Evolutionary conservation across 2,329 filamentous ascomycete genomes (phyloP), one percentile per base, ranked within the genome.

Genomic region (Curvularia spicifera): DNA sequence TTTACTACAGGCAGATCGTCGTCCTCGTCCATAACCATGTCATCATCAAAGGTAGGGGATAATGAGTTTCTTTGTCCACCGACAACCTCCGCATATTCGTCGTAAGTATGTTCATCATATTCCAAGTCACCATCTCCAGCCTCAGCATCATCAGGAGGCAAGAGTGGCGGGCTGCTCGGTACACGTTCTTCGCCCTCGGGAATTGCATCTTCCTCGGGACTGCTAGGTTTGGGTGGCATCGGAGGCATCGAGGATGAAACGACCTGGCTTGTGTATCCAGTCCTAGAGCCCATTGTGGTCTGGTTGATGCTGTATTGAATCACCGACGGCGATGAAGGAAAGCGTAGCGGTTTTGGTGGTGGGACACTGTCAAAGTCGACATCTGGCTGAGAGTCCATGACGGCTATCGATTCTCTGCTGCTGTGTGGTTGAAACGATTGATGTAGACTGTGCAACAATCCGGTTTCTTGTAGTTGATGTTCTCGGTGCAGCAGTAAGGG

Each of bases 381-480:
- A 47, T 75, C 71, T 10, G 78, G 78, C 53, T 82, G 80, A 15
- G 81, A 83, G 56, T 82, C 77, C 56, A 79, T 79, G 18, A 82
- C 71, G 8, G 80, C 77, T 22, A 78, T 73, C 10, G 66, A 71
- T 46, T 78, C 77, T 45, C 71, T 76, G 52, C 68, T 73, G 46
- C 70, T 69, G 28, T 65, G 64, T 4, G 66, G 64, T 47, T 50
- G 65, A 15, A 63, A 55, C 9, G 58, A 40, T 33, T 44, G 56
- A 51, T 53, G 61, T 40, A 60, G 52, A 31, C 60, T 45, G 33
- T 59, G 59, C 9, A 71, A 70, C 3, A 68, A 69, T 12, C 57
- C 58, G 2, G 58, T 52, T 29, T 59, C 58, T 57, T 57, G 67
- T 24, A 54, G 40, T 40, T 69, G 70, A 4, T 64, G 59, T 15